A percentile compares a stretch with the other conserved stretches of the same genome.
Conservation (phyloP, 2,329 filamentous ascomycete genomes). For the Zymoseptoria passerinii region DNA sequence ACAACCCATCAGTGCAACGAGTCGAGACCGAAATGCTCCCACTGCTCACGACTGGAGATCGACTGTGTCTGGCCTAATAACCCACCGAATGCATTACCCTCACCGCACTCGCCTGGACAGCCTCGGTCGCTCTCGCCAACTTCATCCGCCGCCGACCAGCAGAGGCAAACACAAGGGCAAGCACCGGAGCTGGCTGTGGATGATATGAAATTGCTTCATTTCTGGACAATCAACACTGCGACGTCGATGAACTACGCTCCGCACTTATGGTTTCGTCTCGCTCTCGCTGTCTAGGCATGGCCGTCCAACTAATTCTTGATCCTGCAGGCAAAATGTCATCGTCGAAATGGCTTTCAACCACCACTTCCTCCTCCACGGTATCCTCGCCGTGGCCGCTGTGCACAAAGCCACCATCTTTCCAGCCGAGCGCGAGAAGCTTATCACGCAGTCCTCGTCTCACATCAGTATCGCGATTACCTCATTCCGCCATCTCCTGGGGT, state of each 20-base stretch:
- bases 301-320: background rate
- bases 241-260: background rate
- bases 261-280: background rate
- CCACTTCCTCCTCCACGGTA: constrained; percentile 16
- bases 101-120: background rate
- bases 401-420: constrained; percentile 13
- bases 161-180: background rate
- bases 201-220: constrained; percentile 16
- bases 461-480: constrained; percentile 7
- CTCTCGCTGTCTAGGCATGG: constrained; percentile 1
- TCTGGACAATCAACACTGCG: constrained; percentile 13
- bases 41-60: constrained; percentile 14
- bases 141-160: background rate
- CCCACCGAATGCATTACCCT: constrained; percentile 1
- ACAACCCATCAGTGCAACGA: constrained; percentile 9
- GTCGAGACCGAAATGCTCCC: constrained; percentile 7
- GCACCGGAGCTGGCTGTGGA: constrained; percentile 7
- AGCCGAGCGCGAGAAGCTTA: constrained; percentile 7
- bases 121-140: constrained; percentile 1
- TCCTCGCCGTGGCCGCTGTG: constrained; percentile 16
- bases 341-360: constrained; percentile 15
- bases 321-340: constrained; percentile 11
- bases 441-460: constrained; percentile 10
- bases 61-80: constrained; percentile 7
- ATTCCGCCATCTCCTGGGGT: constrained; percentile 4